Conservation (phyloP, 768 basidiomycete species). For the Fomitopsis pulvina region DNA sequence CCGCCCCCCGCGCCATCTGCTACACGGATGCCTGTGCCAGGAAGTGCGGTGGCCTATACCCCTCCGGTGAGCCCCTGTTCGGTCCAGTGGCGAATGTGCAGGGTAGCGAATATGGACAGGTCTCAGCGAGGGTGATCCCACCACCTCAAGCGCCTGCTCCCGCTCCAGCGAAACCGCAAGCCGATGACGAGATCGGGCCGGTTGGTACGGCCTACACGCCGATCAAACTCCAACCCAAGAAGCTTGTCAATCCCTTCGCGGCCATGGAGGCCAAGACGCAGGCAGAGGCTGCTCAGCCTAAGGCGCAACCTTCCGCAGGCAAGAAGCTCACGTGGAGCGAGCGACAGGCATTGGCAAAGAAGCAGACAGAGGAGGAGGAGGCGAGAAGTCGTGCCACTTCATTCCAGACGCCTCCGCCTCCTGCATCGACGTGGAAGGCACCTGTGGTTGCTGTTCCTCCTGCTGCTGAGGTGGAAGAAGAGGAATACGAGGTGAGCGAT, state of each 20-base stretch:
- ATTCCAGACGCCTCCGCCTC: constrained; percentile 30
- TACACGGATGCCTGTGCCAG: constrained; percentile 15
- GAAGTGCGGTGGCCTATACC: constrained; percentile 33
- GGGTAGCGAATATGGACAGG: constrained; percentile 5
- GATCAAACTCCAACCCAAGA: constrained; percentile 82
- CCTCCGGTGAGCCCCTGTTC: constrained; percentile 26
- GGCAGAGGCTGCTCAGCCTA: constrained; percentile 23
- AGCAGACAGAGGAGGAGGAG: constrained; percentile 76
- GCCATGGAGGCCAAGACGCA: constrained; percentile 47
- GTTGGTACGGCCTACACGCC: constrained; percentile 88
- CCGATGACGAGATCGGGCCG: constrained; percentile 79
- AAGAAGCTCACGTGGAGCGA: constrained; percentile 95
- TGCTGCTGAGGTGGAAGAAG: constrained; percentile 13
- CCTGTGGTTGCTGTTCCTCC: constrained; percentile 8
- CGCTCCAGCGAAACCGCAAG: constrained; percentile 59
- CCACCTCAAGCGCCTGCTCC: constrained; percentile 30
- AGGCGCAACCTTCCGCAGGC: constrained; percentile 22
- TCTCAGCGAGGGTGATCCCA: constrained; percentile 23
- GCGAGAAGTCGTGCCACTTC: constrained; percentile 52
- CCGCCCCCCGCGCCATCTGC: constrained; percentile 26
- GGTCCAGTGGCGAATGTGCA: background rate
- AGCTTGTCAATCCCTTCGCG: constrained; percentile 78
- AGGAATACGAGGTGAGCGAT: constrained; percentile 23
- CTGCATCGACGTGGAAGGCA: constrained; percentile 11
- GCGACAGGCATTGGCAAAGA: constrained; percentile 86